Percentiles rank a stretch among this genome's conserved stretches.
Evolutionary conservation across 768 basidiomycete genomes (phyloP).

Genomic region (Agrocybe chaxingu): DNA sequence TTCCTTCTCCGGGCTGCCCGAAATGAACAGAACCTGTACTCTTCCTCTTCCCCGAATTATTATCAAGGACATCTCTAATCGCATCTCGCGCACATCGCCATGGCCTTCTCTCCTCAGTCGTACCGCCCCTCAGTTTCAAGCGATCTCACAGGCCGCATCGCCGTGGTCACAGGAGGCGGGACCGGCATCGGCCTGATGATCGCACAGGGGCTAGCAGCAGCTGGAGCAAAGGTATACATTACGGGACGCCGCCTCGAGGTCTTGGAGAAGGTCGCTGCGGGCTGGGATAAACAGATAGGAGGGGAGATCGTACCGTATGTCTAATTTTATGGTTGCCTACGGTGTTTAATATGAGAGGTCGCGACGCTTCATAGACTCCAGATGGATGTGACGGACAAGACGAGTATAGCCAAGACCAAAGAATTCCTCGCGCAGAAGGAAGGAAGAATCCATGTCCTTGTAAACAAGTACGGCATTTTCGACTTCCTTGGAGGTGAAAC

Average conservation of each 20-base stretch:
- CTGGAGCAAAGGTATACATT: conserved; percentile 81
- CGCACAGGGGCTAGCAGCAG: conserved; percentile 66
- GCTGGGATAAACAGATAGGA: conserved; percentile 45
- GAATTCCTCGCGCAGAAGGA: conserved; percentile 53
- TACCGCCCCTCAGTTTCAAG: conserved; percentile 37
- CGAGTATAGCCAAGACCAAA: conserved; percentile 58
- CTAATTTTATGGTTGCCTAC: background rate
- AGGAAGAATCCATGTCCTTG: conserved; percentile 72
- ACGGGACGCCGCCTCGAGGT: conserved; percentile 66
- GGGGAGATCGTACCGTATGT: conserved; percentile 58
- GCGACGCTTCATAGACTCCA: conserved; percentile 38
- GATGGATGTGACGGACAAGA: conserved; percentile 72
- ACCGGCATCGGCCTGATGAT: conserved; percentile 64
- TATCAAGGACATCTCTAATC: background rate
- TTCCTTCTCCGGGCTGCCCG: too few relatives aligned
- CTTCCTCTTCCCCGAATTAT: too few relatives aligned
- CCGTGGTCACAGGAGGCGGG: conserved; percentile 52
- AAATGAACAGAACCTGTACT: too few relatives aligned
- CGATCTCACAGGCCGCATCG: conserved; percentile 56
- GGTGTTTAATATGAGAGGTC: background rate
- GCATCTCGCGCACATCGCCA: background rate
- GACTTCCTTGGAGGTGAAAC: background rate
- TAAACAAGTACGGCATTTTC: conserved; percentile 65
- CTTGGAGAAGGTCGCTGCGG: conserved; percentile 51
- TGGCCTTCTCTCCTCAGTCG: conserved; percentile 14